phyloP scores from a whole-genome alignment of 2,329 filamentous ascomycete genomes.

The Xylariaceae sp. region DNA sequence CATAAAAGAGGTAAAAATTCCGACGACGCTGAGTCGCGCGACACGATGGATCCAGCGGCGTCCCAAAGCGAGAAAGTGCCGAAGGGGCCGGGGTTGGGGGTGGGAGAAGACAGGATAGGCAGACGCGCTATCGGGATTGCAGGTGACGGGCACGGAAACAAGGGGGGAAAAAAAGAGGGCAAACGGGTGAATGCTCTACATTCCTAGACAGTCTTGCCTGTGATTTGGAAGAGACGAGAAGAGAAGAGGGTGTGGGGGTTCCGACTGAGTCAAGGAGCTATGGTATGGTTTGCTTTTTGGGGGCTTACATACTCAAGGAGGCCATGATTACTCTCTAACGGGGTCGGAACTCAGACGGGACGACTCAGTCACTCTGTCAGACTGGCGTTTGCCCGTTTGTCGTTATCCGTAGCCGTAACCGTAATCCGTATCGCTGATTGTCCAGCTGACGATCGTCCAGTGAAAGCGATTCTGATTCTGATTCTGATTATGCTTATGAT shows the following conservation, averaged over 20 bases:
- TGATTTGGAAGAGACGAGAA: not conserved
- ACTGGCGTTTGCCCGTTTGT: no score
- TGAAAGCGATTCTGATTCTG: no score
- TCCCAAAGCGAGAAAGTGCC: not conserved
- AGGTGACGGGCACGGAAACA: no score
- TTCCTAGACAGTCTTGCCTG: not conserved
- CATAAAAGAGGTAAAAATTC: not conserved
- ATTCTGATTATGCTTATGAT: not conserved
- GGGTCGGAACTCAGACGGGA: no score
- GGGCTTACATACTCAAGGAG: constrained; percentile 32
- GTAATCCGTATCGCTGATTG: no score
- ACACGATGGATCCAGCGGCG: not conserved
- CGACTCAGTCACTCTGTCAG: no score
- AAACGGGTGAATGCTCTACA: not conserved
- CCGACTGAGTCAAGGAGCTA: constrained; percentile 3
- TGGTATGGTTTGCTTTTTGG: not conserved
- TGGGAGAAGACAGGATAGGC: not conserved
- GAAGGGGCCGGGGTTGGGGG: not conserved
- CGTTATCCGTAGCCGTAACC: no score
- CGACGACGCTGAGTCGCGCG: constrained; percentile 1
- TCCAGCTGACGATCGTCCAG: no score
- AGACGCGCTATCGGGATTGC: not conserved
- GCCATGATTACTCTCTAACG: constrained; percentile 23
- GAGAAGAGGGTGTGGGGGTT: not conserved
- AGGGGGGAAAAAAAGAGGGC: no score